These are phyloP conservation scores for Boletus subparvulus DNA, from an alignment of 768 basidiomycete species.

Conservation along the genomic window DNA sequence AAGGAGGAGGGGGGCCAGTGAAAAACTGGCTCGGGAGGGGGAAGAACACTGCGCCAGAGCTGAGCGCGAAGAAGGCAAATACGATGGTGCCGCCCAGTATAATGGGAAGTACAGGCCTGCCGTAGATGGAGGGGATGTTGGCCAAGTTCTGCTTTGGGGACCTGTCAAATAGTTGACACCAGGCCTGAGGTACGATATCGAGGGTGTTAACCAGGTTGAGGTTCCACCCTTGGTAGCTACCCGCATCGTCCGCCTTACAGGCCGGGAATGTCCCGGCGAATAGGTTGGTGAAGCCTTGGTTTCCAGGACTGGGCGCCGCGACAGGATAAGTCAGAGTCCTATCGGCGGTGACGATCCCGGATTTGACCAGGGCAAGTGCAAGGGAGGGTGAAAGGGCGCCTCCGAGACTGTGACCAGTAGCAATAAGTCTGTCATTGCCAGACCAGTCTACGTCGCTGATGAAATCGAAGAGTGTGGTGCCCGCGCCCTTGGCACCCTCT, in stretches of 20 bases:
- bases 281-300: background rate
- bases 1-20: background rate
- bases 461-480: constrained; percentile 8
- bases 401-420: constrained; percentile 14
- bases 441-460: background rate
- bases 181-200: constrained; percentile 15
- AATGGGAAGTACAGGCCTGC: background rate
- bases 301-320: constrained; percentile 16
- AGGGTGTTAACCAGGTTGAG: constrained; percentile 17
- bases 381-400: constrained; percentile 11
- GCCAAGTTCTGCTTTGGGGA: constrained; percentile 8
- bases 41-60: constrained; percentile 1
- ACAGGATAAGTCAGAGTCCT: constrained; percentile 29
- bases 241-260: background rate
- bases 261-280: constrained; percentile 1
- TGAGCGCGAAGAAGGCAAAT: background rate
- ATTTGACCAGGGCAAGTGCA: constrained; percentile 7
- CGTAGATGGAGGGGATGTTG: constrained; percentile 15
- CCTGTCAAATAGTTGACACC: background rate
- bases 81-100: background rate
- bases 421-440: background rate
- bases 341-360: constrained; percentile 32
- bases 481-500: background rate
- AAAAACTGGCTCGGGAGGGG: constrained; percentile 11
- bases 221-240: constrained; percentile 15